phyloP scores from a whole-genome alignment of 768 basidiomycete genomes.

The Leucocoprinus leucothites region DNA sequence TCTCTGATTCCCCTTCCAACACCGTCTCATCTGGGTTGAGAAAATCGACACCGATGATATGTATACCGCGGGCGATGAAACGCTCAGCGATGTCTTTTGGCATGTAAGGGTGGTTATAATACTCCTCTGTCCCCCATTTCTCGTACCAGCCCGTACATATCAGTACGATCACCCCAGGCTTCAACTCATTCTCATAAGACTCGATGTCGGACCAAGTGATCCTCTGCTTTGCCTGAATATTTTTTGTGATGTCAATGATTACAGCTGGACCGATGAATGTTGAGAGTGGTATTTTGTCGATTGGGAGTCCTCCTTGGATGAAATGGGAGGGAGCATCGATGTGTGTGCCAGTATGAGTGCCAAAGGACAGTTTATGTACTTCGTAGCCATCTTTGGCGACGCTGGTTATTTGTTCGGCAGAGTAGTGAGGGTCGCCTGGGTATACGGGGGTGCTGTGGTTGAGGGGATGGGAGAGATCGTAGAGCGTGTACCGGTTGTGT shows the following conservation, averaged over 20 bases:
- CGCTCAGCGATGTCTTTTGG: conserved; percentile 46
- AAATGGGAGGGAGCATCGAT: conserved; percentile 80
- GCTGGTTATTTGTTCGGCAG: conserved; percentile 32
- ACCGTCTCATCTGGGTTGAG: conserved; percentile 67
- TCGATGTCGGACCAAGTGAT: conserved; percentile 57
- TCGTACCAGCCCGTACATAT: conserved; percentile 69
- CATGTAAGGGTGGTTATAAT: conserved; percentile 67
- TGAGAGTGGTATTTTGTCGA: conserved; percentile 54
- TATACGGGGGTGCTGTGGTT: conserved; percentile 44
- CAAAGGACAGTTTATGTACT: conserved; percentile 50
- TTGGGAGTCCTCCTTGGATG: conserved; percentile 48
- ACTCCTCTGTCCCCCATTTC: conserved; percentile 45
- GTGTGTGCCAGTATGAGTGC: conserved; percentile 78
- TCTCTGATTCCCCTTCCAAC: conserved; percentile 28
- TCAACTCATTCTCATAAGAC: conserved; percentile 32
- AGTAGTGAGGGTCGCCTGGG: conserved; percentile 53
- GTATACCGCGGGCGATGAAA: conserved; percentile 49
- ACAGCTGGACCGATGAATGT: conserved; percentile 53
- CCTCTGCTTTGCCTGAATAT: conserved; percentile 28
- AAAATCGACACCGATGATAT: conserved; percentile 60
- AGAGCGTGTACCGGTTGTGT: conserved; percentile 17
- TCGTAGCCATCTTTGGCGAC: conserved; percentile 45
- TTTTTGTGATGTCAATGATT: conserved; percentile 48
- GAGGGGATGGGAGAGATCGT: conserved; percentile 57
- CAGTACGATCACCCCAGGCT: conserved; percentile 38